These are phyloP conservation scores for Sarocladium strictum DNA, from an alignment of 2,329 filamentous ascomycete species.

Conservation along the genomic window DNA sequence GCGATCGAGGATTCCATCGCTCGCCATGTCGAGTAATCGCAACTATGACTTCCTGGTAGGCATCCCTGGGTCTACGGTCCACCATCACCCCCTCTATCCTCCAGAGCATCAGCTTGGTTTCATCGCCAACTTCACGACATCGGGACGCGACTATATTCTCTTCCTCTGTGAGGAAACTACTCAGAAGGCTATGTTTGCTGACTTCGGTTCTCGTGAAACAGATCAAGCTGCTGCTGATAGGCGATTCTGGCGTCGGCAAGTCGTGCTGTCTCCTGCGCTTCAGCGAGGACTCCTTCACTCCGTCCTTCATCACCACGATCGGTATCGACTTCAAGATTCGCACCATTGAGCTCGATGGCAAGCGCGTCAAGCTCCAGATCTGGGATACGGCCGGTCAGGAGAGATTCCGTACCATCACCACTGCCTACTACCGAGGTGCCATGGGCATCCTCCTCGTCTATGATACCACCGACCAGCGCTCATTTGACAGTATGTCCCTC, in stretches of 20 bases:
- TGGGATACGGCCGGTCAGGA: constrained; percentile 99
- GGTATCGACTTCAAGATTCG: constrained; percentile 99
- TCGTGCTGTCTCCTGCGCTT: constrained; percentile 95
- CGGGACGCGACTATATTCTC: too few relatives aligned
- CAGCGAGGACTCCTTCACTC: constrained; percentile 95
- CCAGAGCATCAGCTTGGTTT: not conserved
- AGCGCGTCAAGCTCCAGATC: constrained; percentile 98
- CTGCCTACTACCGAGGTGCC: constrained; percentile 94
- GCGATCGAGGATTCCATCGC: constrained; percentile 13
- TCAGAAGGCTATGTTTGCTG: not conserved
- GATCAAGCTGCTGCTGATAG: constrained; percentile 97
- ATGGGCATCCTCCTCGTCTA: constrained; percentile 98
- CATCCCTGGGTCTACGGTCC: constrained; percentile 13
- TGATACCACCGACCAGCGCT: constrained; percentile 94
- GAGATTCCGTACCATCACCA: constrained; percentile 97
- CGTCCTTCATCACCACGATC: constrained; percentile 97
- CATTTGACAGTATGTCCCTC: constrained; percentile 74
- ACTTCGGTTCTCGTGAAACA: constrained; percentile 30
- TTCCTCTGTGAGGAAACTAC: too few relatives aligned
- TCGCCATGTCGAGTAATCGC: constrained; percentile 86
- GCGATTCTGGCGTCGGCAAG: constrained; percentile 94
- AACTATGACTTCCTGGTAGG: constrained; percentile 99
- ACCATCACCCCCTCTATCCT: constrained; percentile 16
- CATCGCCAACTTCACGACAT: not conserved
- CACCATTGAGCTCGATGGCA: constrained; percentile 97